Evolutionary conservation across 2,329 filamentous ascomycete genomes (phyloP).

Genomic region (Pseudogymnoascus sp.): DNA sequence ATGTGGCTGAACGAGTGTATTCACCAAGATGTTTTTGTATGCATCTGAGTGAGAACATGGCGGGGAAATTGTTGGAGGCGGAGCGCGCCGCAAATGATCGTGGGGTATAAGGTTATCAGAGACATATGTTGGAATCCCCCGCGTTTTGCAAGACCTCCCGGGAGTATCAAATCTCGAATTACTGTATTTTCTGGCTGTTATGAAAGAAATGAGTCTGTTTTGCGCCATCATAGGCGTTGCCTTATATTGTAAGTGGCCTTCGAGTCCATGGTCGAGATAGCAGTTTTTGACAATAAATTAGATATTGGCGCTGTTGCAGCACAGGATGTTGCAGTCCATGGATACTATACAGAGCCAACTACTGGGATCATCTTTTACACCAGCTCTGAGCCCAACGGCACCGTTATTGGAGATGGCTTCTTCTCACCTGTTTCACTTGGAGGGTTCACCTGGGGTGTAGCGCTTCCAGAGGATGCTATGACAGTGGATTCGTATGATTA

Average conservation of each 20-base stretch:
- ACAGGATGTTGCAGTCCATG: conserved; percentile 27
- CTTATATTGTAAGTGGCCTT: conserved; percentile 20
- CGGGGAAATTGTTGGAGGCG: background rate
- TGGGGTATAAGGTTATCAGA: background rate
- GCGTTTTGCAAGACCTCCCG: background rate
- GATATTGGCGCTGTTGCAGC: conserved; percentile 19
- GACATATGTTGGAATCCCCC: background rate
- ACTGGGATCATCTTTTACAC: conserved; percentile 49
- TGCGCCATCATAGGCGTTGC: conserved; percentile 19
- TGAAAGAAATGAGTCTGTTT: conserved; percentile 23
- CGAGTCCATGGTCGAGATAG: background rate
- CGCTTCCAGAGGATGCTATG: conserved; percentile 43
- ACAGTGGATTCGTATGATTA: conserved; percentile 47
- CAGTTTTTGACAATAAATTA: conserved; percentile 15
- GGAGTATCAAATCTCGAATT: background rate
- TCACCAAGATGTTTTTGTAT: background rate
- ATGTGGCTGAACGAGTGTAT: background rate
- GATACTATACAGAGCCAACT: conserved; percentile 36
- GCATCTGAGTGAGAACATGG: background rate
- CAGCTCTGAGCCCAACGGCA: conserved; percentile 36
- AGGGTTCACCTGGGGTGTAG: conserved; percentile 47
- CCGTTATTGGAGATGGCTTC: conserved; percentile 29
- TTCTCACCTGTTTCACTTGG: conserved; percentile 28
- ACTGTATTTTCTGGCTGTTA: conserved; percentile 18
- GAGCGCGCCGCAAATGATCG: background rate